A percentile compares a stretch with the other conserved stretches of the same genome.
phyloP scores from a whole-genome alignment of 1,139 yeast species.

The Trichomonascaceae sp. region DNA sequence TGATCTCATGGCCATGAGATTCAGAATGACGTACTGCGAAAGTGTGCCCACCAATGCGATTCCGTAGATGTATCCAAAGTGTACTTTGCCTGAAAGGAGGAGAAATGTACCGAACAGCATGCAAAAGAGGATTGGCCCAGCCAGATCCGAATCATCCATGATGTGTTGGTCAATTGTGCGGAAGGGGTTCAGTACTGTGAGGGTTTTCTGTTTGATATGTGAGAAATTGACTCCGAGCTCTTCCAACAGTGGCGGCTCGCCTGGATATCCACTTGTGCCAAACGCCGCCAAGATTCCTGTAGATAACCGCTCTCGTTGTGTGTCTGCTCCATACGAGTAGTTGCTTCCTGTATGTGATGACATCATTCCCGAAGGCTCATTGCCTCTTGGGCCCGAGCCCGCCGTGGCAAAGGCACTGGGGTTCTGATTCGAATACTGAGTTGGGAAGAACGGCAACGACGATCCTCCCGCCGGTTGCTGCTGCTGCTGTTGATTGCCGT shows the following conservation, averaged over 20 bases:
- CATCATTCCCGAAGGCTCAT: not conserved
- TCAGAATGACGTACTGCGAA: slow-evolving; percentile 71
- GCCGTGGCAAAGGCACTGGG: no score
- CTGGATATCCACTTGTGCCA: slow-evolving; percentile 86
- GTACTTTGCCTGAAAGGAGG: slow-evolving; percentile 80
- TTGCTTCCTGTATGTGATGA: slow-evolving; percentile 1
- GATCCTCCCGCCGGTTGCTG: not conserved
- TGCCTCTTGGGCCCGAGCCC: not conserved
- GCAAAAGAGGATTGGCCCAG: slow-evolving; percentile 90
- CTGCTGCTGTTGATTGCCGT: not conserved
- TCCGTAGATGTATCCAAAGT: slow-evolving; percentile 93
- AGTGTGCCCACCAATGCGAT: slow-evolving; percentile 87
- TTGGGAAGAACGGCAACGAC: not conserved
- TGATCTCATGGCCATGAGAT: slow-evolving; percentile 57
- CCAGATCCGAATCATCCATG: slow-evolving; percentile 82
- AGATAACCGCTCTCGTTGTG: slow-evolving; percentile 39
- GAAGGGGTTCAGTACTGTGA: slow-evolving; percentile 74
- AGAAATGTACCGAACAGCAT: slow-evolving; percentile 77
- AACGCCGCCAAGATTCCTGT: slow-evolving; percentile 83
- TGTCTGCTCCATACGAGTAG: slow-evolving; percentile 14
- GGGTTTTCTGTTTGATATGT: slow-evolving; percentile 74
- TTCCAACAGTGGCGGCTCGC: slow-evolving; percentile 84
- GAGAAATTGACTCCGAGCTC: slow-evolving; percentile 88
- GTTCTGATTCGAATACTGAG: not conserved
- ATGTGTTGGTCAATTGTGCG: slow-evolving; percentile 56